Base-by-base conservation (phyloP, 2,329 filamentous ascomycete species). In the Talaromyces funiculosus region DNA sequence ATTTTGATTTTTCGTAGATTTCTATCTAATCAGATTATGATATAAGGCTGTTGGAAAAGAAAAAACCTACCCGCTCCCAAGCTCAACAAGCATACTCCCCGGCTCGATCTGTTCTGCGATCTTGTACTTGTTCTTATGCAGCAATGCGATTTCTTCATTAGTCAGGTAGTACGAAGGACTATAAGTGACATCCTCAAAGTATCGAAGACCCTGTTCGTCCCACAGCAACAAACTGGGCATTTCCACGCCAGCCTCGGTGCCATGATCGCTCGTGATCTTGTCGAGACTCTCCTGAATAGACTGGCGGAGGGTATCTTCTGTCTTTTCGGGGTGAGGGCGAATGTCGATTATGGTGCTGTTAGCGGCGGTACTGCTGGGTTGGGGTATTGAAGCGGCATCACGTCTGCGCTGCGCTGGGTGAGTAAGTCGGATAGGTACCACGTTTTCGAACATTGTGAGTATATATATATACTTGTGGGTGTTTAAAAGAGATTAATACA, bases 1-100 rank as follows among this genome's bases (percentile, higher is more conserved):
- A 95, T 84, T 22, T 45, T 88, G 64, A 95, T 86, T 77, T 96
- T 96, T 65, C 92, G 88, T 51, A 96, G 81, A 24, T 45, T 56
- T n/a, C 53, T 56, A 29, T 16, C 20, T 22, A 1, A 20, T 53
- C 12, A 53, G 49, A n/a, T 20, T 31, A 42, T 12, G 3, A 35
- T 26, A 9, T n/a, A 29, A 7, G 4, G 8, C n/a, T 12, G 4
- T 9, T n/a, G 16, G 7, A 18, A 54, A 3, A 8, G 16, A 5
- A 5, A 20, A 60, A 24, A 38, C 51, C 10, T 29, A 60, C 57
- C 57, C 57, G 33, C 57, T 54, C 3, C 57, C 57, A 20, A 60
- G 35, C 38, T 60, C 57, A 18, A 60, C 35, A 7, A 60, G 22
- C 31, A 55, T 33, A 42, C 29, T 53, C 12, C 37, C 49, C n/a